Conservation (phyloP, 495 filamentous ascomycete species). For the Niebla homalea region DNA sequence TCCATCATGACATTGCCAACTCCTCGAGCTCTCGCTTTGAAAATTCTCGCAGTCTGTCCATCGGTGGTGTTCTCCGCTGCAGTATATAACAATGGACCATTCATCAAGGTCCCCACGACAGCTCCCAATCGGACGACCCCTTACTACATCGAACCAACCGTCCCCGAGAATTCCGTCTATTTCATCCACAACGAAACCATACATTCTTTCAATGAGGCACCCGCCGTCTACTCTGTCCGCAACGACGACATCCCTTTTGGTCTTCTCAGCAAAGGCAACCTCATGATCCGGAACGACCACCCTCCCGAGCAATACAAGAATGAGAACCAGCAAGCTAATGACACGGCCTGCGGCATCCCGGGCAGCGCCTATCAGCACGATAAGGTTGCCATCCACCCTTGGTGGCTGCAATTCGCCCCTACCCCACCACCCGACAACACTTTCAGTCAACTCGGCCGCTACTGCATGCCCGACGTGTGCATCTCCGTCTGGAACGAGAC, state of each 20-base stretch:
- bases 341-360: conserved; percentile 11
- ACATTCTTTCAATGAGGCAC: neutral
- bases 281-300: neutral
- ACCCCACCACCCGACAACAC: neutral
- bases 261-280: conserved; percentile 7
- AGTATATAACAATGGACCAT: neutral
- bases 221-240: neutral
- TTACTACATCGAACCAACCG: neutral
- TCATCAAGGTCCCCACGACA: neutral
- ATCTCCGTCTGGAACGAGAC: conserved; percentile 10
- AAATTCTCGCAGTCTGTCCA: too few species aligned
- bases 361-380: conserved; percentile 4
- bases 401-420: neutral
- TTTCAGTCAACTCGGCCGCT: conserved; percentile 4
- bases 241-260: conserved; percentile 6
- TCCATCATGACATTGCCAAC: too few species aligned
- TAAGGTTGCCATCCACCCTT: conserved; percentile 2
- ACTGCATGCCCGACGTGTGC: conserved; percentile 11
- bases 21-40: too few species aligned
- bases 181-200: neutral
- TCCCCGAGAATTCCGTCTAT: neutral
- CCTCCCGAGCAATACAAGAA: neutral
- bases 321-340: conserved; percentile 4
- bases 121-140: neutral
- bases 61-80: too few species aligned